Evolutionary conservation across 306 rosid species (phyloP).

Genomic region (Leucaena leucocephala): DNA sequence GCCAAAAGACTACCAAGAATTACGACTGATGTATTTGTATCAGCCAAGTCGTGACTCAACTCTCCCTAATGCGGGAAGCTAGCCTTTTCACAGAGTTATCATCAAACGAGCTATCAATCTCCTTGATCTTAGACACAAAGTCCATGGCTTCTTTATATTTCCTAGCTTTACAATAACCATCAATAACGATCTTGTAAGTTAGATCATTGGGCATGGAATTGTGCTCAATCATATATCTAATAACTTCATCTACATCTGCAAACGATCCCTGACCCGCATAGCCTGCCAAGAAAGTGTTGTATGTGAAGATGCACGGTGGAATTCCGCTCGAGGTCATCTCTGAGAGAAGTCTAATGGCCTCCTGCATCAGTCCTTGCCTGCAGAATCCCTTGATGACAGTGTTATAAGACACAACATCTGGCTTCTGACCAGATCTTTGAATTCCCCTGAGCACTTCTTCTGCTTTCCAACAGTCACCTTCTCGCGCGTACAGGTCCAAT

Average conservation of each 20-base stretch:
- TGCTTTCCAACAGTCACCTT: slow-evolving; percentile 90
- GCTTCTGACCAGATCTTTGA: slow-evolving; percentile 62
- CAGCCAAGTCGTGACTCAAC: slow-evolving; percentile 41
- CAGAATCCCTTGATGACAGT: slow-evolving; percentile 92
- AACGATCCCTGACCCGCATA: slow-evolving; percentile 71
- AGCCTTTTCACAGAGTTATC: slow-evolving; percentile 61
- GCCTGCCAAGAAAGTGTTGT: slow-evolving; percentile 86
- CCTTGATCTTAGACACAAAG: slow-evolving; percentile 66
- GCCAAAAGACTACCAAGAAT: not conserved
- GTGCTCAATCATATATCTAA: slow-evolving; percentile 78
- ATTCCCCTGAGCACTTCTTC: slow-evolving; percentile 79
- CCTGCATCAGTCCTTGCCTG: slow-evolving; percentile 84
- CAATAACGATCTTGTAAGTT: slow-evolving; percentile 81
- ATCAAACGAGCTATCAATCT: slow-evolving; percentile 60
- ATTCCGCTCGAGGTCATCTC: slow-evolving; percentile 81
- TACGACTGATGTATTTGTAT: slow-evolving; percentile 26
- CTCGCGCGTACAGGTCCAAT: slow-evolving; percentile 84
- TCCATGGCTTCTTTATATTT: slow-evolving; percentile 72
- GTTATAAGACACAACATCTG: slow-evolving; percentile 85
- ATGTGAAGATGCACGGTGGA: slow-evolving; percentile 80
- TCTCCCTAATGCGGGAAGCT: slow-evolving; percentile 60
- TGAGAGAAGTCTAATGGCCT: slow-evolving; percentile 74
- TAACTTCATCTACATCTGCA: slow-evolving; percentile 78
- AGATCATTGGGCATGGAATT: slow-evolving; percentile 82
- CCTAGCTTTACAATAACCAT: slow-evolving; percentile 77